phyloP scores from a whole-genome alignment of 2,329 filamentous ascomycete genomes.

The Raffaelea arxii region DNA sequence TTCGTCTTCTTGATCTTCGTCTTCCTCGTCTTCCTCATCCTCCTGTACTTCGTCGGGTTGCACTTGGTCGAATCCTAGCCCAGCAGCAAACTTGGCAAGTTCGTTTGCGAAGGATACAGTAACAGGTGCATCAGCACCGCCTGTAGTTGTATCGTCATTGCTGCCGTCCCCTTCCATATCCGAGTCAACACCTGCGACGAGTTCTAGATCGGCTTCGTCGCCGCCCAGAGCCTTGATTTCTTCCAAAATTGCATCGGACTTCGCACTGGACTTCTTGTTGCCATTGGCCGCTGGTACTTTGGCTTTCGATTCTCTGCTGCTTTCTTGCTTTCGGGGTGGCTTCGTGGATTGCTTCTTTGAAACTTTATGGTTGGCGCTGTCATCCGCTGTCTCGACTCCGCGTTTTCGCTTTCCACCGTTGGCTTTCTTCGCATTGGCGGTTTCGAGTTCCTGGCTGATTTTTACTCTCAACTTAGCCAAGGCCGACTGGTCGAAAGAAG shows the following conservation, averaged over 20 bases:
- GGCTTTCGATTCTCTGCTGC: slow-evolving; percentile 12
- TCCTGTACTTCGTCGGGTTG: slow-evolving; percentile 29
- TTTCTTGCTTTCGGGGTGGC: slow-evolving; percentile 10
- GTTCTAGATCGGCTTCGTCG: slow-evolving; percentile 52
- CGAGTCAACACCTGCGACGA: slow-evolving; percentile 46
- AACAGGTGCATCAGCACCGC: slow-evolving; percentile 13
- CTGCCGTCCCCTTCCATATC: slow-evolving; percentile 33
- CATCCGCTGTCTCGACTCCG: slow-evolving; percentile 1
- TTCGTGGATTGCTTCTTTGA: slow-evolving; percentile 18
- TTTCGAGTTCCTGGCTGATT: slow-evolving; percentile 43
- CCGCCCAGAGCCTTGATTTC: slow-evolving; percentile 58
- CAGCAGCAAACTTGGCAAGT: slow-evolving; percentile 40
- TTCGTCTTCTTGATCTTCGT: slow-evolving; percentile 20
- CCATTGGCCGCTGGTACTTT: slow-evolving; percentile 12
- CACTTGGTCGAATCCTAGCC: slow-evolving; percentile 37
- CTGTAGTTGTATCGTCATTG: slow-evolving; percentile 13
- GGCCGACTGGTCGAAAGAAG: slow-evolving; percentile 38
- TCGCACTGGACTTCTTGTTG: slow-evolving; percentile 13
- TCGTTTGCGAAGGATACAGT: slow-evolving; percentile 33
- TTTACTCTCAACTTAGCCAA: slow-evolving; percentile 44
- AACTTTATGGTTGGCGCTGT: slow-evolving; percentile 14
- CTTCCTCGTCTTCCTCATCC: slow-evolving; percentile 20
- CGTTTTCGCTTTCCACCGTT: slow-evolving; percentile 15
- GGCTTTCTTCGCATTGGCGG: slow-evolving; percentile 21
- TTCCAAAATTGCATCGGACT: slow-evolving; percentile 43